phyloP scores from a whole-genome alignment of 1,284 basidiomycete species.

The Puccinia novopanici region DNA sequence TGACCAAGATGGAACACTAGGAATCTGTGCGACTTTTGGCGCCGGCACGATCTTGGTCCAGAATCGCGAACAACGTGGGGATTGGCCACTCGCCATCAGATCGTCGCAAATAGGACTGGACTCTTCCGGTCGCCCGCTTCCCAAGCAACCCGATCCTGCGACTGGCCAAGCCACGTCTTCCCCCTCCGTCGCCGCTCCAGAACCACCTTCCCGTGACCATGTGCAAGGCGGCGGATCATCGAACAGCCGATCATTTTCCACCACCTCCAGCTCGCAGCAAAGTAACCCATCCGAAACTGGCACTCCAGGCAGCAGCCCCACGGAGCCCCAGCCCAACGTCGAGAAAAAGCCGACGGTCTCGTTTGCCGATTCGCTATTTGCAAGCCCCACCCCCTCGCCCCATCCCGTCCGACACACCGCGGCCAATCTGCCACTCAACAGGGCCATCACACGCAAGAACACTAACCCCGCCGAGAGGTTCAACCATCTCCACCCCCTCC shows the following conservation, averaged over 20 bases:
- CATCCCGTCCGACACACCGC: slow-evolving; percentile 14
- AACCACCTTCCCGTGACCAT: neutral
- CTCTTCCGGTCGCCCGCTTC: slow-evolving; percentile 7
- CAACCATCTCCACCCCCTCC: slow-evolving; percentile 33
- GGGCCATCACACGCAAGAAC: slow-evolving; percentile 20
- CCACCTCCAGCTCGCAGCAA: neutral
- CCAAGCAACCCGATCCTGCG: neutral
- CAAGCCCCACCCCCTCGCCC: slow-evolving; percentile 16
- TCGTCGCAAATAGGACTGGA: slow-evolving; percentile 30
- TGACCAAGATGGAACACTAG: slow-evolving; percentile 43
- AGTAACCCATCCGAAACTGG: neutral
- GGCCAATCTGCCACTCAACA: neutral
- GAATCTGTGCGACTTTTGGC: slow-evolving; percentile 44
- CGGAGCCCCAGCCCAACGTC: neutral
- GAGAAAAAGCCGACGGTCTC: neutral
- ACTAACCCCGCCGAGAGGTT: slow-evolving; percentile 26
- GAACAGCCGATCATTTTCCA: neutral
- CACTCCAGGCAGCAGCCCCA: neutral
- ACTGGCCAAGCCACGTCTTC: no score
- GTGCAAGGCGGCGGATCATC: neutral
- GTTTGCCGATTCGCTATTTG: slow-evolving; percentile 39
- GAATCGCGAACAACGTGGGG: slow-evolving; percentile 35
- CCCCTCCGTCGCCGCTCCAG: neutral
- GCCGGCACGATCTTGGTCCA: slow-evolving; percentile 44
- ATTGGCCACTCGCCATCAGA: slow-evolving; percentile 24